Percentiles rank a stretch among this genome's conserved stretches.
Evolutionary conservation across 1,284 basidiomycete species (phyloP).

Genomic region (Cryptococcus sp.): DNA sequence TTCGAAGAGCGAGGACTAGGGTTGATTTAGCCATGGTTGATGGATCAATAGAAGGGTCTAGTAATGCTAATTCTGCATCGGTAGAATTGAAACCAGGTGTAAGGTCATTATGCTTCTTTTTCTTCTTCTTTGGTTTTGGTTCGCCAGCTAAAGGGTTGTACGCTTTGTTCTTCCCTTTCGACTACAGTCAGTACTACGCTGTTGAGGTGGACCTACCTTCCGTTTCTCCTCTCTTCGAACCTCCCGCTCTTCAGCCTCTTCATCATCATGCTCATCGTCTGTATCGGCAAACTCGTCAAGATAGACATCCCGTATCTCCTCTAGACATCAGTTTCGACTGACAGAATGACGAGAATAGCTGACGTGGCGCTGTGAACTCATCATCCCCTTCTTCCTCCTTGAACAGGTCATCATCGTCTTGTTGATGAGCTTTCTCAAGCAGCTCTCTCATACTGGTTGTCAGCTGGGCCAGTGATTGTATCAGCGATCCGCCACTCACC

Average conservation of each 20-base stretch:
- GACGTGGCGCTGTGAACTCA: constrained; percentile 42
- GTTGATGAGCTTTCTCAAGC: constrained; percentile 44
- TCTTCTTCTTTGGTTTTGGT: constrained; percentile 1
- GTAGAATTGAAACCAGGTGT: constrained; percentile 7
- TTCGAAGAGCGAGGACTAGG: constrained; percentile 35
- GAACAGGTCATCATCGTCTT: constrained; percentile 41
- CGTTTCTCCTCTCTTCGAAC: constrained; percentile 31
- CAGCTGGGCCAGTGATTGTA: neutral
- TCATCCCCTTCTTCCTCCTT: constrained; percentile 42
- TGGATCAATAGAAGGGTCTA: constrained; percentile 32
- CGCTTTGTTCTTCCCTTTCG: constrained; percentile 35
- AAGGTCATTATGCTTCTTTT: constrained; percentile 9
- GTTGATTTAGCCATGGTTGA: constrained; percentile 41
- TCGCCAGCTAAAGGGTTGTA: constrained; percentile 28
- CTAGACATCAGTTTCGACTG: constrained; percentile 8
- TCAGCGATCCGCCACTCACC: constrained; percentile 18
- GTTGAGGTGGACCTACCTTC: constrained; percentile 18
- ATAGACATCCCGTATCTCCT: constrained; percentile 37
- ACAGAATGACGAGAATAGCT: constrained; percentile 1
- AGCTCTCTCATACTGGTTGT: constrained; percentile 42
- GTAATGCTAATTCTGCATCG: constrained; percentile 10
- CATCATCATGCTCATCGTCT: constrained; percentile 41
- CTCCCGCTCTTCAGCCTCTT: constrained; percentile 32
- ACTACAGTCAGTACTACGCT: constrained; percentile 10
- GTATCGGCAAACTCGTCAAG: constrained; percentile 47